phyloP scores from a whole-genome alignment of 352 stramenopile species.

The Globisporangium recalcitrans region DNA sequence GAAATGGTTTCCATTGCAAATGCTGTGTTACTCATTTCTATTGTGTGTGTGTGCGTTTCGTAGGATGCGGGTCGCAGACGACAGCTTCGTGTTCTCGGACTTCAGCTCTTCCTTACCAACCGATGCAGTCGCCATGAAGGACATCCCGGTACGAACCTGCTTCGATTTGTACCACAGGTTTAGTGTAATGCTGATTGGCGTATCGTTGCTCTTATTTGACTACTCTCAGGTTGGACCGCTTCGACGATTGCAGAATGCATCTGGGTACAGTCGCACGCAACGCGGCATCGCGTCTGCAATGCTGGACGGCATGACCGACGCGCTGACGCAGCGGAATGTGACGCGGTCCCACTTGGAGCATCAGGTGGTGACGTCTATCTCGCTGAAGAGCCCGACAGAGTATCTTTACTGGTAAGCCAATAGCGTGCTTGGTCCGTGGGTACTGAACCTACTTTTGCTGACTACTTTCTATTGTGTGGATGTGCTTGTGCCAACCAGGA shows the following conservation, averaged over 20 bases:
- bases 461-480: neutral
- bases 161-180: too few species aligned
- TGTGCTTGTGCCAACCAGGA: conserved; percentile 27
- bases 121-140: conserved; percentile 52
- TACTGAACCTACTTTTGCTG: too few species aligned
- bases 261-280: conserved; percentile 63
- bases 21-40: neutral
- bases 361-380: conserved; percentile 55
- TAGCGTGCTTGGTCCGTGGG: too few species aligned
- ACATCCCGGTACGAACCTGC: conserved; percentile 48
- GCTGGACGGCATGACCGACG: conserved; percentile 65
- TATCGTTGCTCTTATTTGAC: neutral
- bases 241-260: conserved; percentile 77
- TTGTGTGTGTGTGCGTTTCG: neutral
- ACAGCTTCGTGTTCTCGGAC: conserved; percentile 84
- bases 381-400: conserved; percentile 65
- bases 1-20: too few species aligned
- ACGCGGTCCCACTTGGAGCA: conserved; percentile 83
- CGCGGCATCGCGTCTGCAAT: conserved; percentile 62
- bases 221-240: conserved; percentile 56
- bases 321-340: conserved; percentile 72
- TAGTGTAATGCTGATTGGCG: too few species aligned
- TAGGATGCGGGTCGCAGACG: conserved; percentile 84
- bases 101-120: conserved; percentile 73
- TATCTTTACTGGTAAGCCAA: conserved; percentile 85